phyloP scores from a whole-genome alignment of 176 grass and related monocot genomes.

The Rhipidocladum racemiflorum region DNA sequence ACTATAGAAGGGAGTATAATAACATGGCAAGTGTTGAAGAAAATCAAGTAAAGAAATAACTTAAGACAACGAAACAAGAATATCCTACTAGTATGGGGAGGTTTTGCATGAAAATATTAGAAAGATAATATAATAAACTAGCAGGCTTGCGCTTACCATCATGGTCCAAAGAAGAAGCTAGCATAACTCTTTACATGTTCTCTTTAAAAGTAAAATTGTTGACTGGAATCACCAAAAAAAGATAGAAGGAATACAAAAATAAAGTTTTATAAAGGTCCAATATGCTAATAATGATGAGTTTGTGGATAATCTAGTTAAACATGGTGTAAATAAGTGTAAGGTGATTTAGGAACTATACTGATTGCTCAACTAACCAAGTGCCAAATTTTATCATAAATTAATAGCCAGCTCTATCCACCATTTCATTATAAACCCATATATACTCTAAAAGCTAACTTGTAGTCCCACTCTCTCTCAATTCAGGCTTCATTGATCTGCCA shows the following conservation, averaged over 20 bases:
- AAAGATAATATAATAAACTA: background rate
- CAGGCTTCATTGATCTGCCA: background rate
- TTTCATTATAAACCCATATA: background rate
- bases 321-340: background rate
- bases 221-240: background rate
- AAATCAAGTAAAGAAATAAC: background rate
- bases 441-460: background rate
- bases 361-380: background rate
- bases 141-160: slow-evolving; percentile 47
- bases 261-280: background rate
- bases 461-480: background rate
- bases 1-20: background rate
- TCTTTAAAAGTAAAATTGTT: slow-evolving; percentile 40
- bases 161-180: slow-evolving; percentile 75
- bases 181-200: slow-evolving; percentile 94
- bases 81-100: background rate
- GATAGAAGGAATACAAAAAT: background rate
- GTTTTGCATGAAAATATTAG: background rate
- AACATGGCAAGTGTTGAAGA: background rate
- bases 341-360: background rate
- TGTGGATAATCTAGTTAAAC: background rate
- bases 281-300: background rate
- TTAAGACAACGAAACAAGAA: background rate
- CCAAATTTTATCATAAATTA: background rate
- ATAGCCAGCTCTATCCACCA: background rate